Conservation (phyloP, 2,329 filamentous ascomycete species). For the Cryphonectria nitschkei region DNA sequence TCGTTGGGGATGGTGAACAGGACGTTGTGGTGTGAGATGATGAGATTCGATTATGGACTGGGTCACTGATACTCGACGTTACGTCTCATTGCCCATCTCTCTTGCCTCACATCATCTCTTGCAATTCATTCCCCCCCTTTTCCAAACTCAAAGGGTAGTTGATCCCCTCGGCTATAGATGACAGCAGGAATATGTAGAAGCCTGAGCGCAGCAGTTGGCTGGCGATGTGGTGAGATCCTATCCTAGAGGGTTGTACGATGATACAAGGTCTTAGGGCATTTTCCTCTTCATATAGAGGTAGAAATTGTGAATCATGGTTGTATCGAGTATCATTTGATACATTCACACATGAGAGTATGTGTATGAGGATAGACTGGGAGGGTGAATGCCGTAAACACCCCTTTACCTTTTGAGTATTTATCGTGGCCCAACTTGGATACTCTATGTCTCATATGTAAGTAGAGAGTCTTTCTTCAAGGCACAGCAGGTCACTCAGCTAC, state of each 20-base stretch:
- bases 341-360: neutral
- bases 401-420: no score
- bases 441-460: neutral
- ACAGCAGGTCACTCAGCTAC: no score
- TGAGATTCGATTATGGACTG: neutral
- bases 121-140: neutral
- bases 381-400: no score
- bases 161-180: neutral
- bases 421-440: no score
- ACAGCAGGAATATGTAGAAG: neutral
- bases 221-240: neutral
- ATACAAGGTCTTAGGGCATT: neutral
- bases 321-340: no score
- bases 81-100: neutral
- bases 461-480: neutral
- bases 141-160: neutral
- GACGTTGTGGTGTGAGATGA: neutral
- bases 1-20: neutral
- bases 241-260: neutral
- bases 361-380: neutral
- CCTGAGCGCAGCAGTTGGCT: neutral
- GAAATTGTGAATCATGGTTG: no score
- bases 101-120: neutral
- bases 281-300: no score
- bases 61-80: neutral